A percentile compares a stretch with the other conserved stretches of the same genome.
These are phyloP conservation scores for Tuber melanosporum DNA, from an alignment of 495 filamentous ascomycete species.

Conservation along the genomic window DNA sequence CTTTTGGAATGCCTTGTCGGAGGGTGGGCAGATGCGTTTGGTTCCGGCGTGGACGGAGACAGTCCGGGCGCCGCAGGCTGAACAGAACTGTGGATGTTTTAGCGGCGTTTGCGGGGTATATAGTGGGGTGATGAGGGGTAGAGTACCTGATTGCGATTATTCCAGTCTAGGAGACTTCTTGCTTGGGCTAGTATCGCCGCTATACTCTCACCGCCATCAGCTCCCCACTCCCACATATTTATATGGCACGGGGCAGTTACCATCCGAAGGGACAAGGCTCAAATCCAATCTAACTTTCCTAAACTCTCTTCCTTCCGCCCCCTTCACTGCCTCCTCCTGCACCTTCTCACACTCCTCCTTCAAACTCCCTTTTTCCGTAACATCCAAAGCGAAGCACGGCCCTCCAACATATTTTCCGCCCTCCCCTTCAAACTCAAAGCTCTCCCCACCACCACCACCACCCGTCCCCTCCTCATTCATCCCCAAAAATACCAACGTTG, in stretches of 20 bases:
- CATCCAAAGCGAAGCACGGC: conserved; percentile 84
- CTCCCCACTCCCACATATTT: conserved; percentile 18
- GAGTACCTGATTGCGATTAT: conserved; percentile 78
- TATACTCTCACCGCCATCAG: conserved; percentile 38
- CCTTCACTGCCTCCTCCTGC: conserved; percentile 54
- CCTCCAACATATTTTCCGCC: conserved; percentile 55
- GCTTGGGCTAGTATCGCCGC: conserved; percentile 90
- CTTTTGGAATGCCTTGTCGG: conserved; percentile 53
- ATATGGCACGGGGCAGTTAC: conserved; percentile 43
- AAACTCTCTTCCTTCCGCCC: conserved; percentile 55
- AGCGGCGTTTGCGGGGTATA: conserved; percentile 45
- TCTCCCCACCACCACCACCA: conserved; percentile 39
- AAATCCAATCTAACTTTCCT: conserved; percentile 55
- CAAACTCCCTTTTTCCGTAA: conserved; percentile 62
- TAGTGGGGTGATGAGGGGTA: conserved; percentile 77
- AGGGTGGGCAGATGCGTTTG: conserved; percentile 82
- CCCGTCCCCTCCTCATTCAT: conserved; percentile 65
- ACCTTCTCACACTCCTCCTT: conserved; percentile 51
- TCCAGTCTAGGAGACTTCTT: conserved; percentile 89
- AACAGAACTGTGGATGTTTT: conserved; percentile 58
- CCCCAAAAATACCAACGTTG: conserved; percentile 78
- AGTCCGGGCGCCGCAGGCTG: conserved; percentile 74
- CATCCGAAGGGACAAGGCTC: conserved; percentile 54
- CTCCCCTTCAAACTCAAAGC: conserved; percentile 16
- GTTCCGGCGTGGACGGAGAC: conserved; percentile 81